These are phyloP conservation scores for Beauveria sp. DNA, from an alignment of 2,329 filamentous ascomycete species.

Conservation along the genomic window DNA sequence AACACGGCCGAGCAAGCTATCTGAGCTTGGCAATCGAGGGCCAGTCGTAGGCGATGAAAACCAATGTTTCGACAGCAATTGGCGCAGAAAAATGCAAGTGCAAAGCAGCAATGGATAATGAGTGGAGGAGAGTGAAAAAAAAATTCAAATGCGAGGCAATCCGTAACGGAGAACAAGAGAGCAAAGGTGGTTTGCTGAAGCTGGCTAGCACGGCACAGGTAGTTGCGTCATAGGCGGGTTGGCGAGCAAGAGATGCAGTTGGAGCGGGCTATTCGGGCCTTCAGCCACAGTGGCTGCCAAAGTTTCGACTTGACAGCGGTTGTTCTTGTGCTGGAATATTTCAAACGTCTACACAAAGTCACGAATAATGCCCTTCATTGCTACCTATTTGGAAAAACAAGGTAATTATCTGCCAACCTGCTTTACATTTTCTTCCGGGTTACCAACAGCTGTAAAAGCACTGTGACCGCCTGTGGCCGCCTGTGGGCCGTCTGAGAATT, in stretches of 20 bases:
- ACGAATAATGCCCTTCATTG: too few species aligned
- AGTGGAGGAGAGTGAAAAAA: neutral
- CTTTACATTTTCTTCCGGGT: neutral
- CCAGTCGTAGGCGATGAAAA: neutral
- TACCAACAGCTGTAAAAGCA: neutral
- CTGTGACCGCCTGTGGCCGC: neutral
- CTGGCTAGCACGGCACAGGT: constrained; percentile 7
- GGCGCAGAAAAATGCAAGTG: neutral
- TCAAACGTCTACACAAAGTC: too few species aligned
- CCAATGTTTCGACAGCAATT: neutral
- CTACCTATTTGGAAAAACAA: too few species aligned
- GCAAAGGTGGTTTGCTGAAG: neutral
- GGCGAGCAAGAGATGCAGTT: neutral
- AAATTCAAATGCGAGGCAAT: neutral
- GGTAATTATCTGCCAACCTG: too few species aligned
- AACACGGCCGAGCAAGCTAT: neutral
- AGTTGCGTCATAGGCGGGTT: constrained; percentile 10
- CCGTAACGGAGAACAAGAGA: too few species aligned
- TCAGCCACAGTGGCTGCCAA: neutral
- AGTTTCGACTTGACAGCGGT: neutral
- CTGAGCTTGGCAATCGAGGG: neutral
- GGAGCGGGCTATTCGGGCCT: neutral
- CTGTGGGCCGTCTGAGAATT: neutral
- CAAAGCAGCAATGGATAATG: neutral
- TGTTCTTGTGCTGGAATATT: neutral